Base-by-base conservation (phyloP, 495 filamentous ascomycete genomes). In the Aspergillus nanangensis region DNA sequence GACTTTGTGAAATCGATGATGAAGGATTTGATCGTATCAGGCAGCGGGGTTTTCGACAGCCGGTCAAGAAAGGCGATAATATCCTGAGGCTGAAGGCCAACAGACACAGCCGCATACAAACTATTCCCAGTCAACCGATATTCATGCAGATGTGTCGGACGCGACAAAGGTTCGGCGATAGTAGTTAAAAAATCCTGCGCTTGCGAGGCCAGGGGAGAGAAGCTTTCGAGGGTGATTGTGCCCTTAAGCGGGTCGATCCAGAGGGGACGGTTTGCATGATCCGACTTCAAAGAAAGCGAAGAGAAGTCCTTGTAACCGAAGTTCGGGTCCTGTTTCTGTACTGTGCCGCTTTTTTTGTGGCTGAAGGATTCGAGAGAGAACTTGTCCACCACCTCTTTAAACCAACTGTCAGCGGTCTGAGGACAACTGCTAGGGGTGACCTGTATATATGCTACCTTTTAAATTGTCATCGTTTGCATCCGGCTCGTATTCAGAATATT, bases 171-270 rank as follows among this genome's bases (percentile, higher is more conserved):
- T 68, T 98, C 93, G 29, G 92, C 90, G 55, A 98, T 89, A 33
- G 91, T 95, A 41, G 92, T 94, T 45, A 98, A 73, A 65, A 98
- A 96, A 61, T 95, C 90, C 52, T 95, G 88, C 2, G 90, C 93
- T 57, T 91, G 84, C 25, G 82, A 74, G 17, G 90, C 86, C 32
- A 91, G 67, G 1, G 90, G 87, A 24, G 83, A 90, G 71, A 96
- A 97, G 51, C 88, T 94, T 74, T 99, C 93, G n/a, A 97, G 75
- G 19, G 93, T 89, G 60, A 99, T 91, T 48, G 82, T 81, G 35
- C 87, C 90, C 56, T 84, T 86, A 35, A 73, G 45, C 1, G 88
- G 88, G 64, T 96, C 88, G 54, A 98, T 90, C 86, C 88, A 97
- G 37, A 98, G 71, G 18, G 93, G 93, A 10, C 93, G 83, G 52